Base-by-base conservation (phyloP, 352 stramenopile genomes). In the Globisporangium lucens region DNA sequence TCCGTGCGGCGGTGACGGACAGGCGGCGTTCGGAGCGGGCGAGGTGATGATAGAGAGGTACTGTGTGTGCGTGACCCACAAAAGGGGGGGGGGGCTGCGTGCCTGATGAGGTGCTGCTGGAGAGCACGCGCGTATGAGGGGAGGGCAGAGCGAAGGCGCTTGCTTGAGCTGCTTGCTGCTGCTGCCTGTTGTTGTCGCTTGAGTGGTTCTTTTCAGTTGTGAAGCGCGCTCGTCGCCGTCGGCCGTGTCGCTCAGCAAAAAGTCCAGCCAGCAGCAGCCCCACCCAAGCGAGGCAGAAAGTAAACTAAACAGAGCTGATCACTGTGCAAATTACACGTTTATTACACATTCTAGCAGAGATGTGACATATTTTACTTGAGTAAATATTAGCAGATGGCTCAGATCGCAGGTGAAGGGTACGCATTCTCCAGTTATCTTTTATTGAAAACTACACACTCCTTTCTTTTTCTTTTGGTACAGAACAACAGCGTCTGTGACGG, bases 391-490 rank as follows among this genome's bases (percentile, higher is more conserved):
- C 12, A 46, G 8, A 2, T 49, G 41, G 15, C 15, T 22, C 15
- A 3, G 4, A n/a, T 22, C 5, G 0, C 15, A n/a, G 2, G 17
- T 43, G 7, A n/a, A 20, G 17, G 41, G 13, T n/a, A 8, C 15
- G 41, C 41, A 22, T 49, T 49, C 41, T 49, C 41, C 20, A 5
- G 15, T n/a, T 49, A 49, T n/a, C 7, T 49, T 49, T 15, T n/a
- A 22, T 22, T 8, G 17, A 22, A 49, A 49, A 49, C 1, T 49
- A 49, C 17, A 22, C 41, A 10, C 17, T 9, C 38, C 41, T 49
- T 49, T 52, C 57, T 52, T 63, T 63, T 63, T 63, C 22, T 63
- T 38, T 53, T 53, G 36, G 38, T 52, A 27, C 27, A 53, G 13
- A 15, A 6, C n/a, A 60, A 60, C 53, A 60, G 5, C 6, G 30